phyloP scores from a whole-genome alignment of 768 basidiomycete genomes.

The Lyophyllum shimeji region DNA sequence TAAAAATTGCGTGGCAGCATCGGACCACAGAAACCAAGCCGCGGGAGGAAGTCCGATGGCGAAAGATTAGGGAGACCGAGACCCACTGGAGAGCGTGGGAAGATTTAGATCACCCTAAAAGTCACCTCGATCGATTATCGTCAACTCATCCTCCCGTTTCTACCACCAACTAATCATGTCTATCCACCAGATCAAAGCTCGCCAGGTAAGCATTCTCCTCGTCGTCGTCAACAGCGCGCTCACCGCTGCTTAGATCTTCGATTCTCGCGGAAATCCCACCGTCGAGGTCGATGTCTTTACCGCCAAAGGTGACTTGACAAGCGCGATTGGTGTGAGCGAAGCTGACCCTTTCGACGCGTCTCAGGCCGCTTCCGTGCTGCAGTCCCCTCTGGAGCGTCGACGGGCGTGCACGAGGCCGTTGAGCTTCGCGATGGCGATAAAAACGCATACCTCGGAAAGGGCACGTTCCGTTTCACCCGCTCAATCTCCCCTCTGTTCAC shows the following conservation, averaged over 20 bases:
- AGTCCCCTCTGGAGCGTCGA: slow-evolving; percentile 98
- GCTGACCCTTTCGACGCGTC: slow-evolving; percentile 13
- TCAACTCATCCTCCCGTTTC: slow-evolving; percentile 20
- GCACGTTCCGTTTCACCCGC: slow-evolving; percentile 40
- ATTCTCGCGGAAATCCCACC: slow-evolving; percentile 98
- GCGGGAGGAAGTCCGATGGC: not conserved
- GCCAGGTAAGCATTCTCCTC: slow-evolving; percentile 61
- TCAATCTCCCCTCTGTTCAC: slow-evolving; percentile 4
- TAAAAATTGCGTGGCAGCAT: not conserved
- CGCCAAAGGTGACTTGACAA: slow-evolving; percentile 60
- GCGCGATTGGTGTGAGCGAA: not conserved
- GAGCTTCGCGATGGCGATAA: slow-evolving; percentile 99
- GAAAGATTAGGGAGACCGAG: slow-evolving; percentile 4
- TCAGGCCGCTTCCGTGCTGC: slow-evolving; percentile 90
- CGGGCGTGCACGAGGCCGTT: slow-evolving; percentile 96
- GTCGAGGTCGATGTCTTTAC: slow-evolving; percentile 93
- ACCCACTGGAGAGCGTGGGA: slow-evolving; percentile 34
- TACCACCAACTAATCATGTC: slow-evolving; percentile 65
- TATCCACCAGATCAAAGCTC: slow-evolving; percentile 87
- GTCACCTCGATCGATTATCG: slow-evolving; percentile 35
- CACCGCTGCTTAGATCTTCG: slow-evolving; percentile 78
- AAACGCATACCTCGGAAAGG: slow-evolving; percentile 91
- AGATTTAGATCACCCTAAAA: slow-evolving; percentile 31
- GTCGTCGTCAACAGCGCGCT: slow-evolving; percentile 10
- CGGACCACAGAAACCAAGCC: not conserved